Conservation (phyloP, 1,139 yeast genomes). For the Suhomyces maxii region DNA sequence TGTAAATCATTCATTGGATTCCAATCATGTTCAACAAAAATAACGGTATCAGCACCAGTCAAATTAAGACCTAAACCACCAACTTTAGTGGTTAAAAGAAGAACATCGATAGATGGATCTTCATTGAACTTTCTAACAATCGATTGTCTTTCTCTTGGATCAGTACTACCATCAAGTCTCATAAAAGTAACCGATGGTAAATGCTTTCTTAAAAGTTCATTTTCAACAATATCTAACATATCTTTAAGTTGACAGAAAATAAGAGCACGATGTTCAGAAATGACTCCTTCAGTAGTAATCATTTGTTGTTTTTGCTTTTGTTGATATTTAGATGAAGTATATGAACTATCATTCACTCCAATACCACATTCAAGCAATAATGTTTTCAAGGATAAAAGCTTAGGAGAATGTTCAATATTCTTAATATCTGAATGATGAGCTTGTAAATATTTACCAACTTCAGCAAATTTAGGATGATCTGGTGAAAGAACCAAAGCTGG, state of each 20-base stretch:
- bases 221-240: slow-evolving; percentile 96
- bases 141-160: slow-evolving; percentile 87
- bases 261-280: slow-evolving; percentile 92
- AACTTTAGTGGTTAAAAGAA: slow-evolving; percentile 90
- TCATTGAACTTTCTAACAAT: slow-evolving; percentile 91
- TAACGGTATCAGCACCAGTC: slow-evolving; percentile 98
- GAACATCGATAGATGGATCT: slow-evolving; percentile 95
- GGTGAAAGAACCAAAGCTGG: slow-evolving; percentile 90
- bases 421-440: slow-evolving; percentile 60
- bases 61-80: slow-evolving; percentile 97
- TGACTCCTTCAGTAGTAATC: slow-evolving; percentile 64
- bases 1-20: slow-evolving; percentile 99
- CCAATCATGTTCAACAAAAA: slow-evolving; percentile 99
- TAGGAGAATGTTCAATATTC: slow-evolving; percentile 87
- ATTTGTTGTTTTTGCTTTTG: slow-evolving; percentile 36
- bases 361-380: slow-evolving; percentile 92
- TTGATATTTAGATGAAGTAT: slow-evolving; percentile 26
- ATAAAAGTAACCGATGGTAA: slow-evolving; percentile 92
- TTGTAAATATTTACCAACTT: slow-evolving; percentile 60
- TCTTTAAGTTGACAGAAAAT: slow-evolving; percentile 96
- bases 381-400: slow-evolving; percentile 77
- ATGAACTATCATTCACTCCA: slow-evolving; percentile 60
- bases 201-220: slow-evolving; percentile 75
- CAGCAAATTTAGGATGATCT: slow-evolving; percentile 78
- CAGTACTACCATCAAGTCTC: slow-evolving; percentile 94